These are phyloP conservation scores for Plasmopara muralis DNA, from an alignment of 352 stramenopile species.

Conservation along the genomic window DNA sequence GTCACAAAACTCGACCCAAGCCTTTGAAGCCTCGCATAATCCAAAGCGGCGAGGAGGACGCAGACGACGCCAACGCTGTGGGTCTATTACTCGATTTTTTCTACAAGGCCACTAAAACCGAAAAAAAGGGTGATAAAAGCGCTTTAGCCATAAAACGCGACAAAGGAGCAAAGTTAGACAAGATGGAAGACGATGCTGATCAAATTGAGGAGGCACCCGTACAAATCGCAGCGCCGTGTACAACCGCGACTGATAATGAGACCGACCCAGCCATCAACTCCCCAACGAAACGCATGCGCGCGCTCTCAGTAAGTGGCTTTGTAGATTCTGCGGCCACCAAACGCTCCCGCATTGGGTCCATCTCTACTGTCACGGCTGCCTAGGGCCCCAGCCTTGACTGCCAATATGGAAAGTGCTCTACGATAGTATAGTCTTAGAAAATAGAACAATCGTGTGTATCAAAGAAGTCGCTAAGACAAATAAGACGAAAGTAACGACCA, in stretches of 20 bases:
- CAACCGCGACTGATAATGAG: constrained; percentile 16
- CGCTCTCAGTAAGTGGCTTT: constrained; percentile 58
- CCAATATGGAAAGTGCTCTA: constrained; percentile 7
- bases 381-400: constrained; percentile 7
- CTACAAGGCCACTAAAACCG: constrained; percentile 72
- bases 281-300: constrained; percentile 70
- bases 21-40: constrained; percentile 28
- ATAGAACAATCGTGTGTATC: constrained; percentile 1
- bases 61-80: constrained; percentile 61
- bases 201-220: constrained; percentile 29
- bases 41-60: constrained; percentile 24
- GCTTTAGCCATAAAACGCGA: constrained; percentile 4
- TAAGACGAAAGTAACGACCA: too few relatives aligned
- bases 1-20: constrained; percentile 16
- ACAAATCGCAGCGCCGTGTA: constrained; percentile 15
- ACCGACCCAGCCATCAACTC: constrained; percentile 45
- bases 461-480: too few relatives aligned
- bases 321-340: constrained; percentile 46
- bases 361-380: constrained; percentile 37
- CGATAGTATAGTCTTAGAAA: constrained; percentile 24
- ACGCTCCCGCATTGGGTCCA: constrained; percentile 56
- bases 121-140: constrained; percentile 26
- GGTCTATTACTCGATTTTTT: constrained; percentile 73
- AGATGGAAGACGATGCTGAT: constrained; percentile 13
- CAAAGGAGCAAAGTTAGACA: constrained; percentile 8